phyloP scores from a whole-genome alignment of 108 stramenopile genomes.

The Licmophora abbreviata region DNA sequence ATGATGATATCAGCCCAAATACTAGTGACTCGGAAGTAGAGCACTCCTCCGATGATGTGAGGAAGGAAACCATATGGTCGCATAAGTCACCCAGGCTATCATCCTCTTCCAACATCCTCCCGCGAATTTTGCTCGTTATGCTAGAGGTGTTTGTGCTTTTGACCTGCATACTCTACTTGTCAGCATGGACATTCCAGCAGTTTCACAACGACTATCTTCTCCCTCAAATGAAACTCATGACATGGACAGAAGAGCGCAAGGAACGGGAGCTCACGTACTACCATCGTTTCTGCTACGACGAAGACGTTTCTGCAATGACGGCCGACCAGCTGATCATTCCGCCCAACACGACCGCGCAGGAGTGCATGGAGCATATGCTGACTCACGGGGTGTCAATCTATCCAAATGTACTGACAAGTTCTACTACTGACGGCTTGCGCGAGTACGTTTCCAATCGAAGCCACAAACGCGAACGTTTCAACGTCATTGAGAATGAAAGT shows the following conservation, averaged over 20 bases:
- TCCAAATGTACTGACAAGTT: slow-evolving; percentile 36
- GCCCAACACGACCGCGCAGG: slow-evolving; percentile 7
- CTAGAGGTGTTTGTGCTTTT: background rate
- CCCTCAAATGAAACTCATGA: slow-evolving; percentile 28
- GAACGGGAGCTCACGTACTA: slow-evolving; percentile 39
- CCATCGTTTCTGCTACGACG: slow-evolving; percentile 25
- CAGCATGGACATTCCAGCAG: slow-evolving; percentile 7
- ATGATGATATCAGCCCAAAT: too few species aligned
- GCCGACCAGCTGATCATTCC: slow-evolving; percentile 20
- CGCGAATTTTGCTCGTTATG: background rate
- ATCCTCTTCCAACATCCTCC: background rate
- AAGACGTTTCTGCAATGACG: slow-evolving; percentile 31
- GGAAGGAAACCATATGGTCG: too few species aligned
- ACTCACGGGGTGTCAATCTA: slow-evolving; percentile 42
- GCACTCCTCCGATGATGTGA: too few species aligned
- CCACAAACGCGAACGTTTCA: slow-evolving; percentile 9
- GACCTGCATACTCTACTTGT: background rate
- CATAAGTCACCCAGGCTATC: too few species aligned
- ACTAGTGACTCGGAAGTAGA: too few species aligned
- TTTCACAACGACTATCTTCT: slow-evolving; percentile 29
- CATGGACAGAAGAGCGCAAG: slow-evolving; percentile 16
- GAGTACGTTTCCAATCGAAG: slow-evolving; percentile 44
- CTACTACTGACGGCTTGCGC: slow-evolving; percentile 33
- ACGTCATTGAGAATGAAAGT: slow-evolving; percentile 17
- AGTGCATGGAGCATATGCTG: slow-evolving; percentile 27